A percentile compares a stretch with the other conserved stretches of the same genome.
These are phyloP conservation scores for Lycium ferocissimum DNA, from an alignment of 257 asterid genomes.

Conservation along the genomic window DNA sequence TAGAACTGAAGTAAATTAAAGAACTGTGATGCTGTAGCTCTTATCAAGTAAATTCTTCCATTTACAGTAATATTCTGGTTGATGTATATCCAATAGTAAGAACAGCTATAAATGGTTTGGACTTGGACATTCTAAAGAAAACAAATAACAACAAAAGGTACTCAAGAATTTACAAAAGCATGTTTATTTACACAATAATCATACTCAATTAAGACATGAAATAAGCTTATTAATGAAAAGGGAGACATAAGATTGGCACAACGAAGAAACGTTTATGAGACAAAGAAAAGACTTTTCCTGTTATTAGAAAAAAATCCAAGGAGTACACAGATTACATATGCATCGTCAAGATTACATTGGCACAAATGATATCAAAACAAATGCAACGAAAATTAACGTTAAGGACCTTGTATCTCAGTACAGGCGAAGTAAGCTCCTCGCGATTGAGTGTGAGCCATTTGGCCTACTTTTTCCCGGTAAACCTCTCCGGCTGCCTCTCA, in stretches of 20 bases:
- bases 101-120: not conserved
- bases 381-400: conserved; percentile 42
- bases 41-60: conserved; percentile 20
- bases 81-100: not conserved
- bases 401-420: conserved; percentile 59
- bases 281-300: conserved; percentile 36
- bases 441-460: conserved; percentile 65
- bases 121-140: conserved; percentile 9
- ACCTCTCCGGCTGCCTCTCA: conserved; percentile 76
- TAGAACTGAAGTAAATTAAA: not conserved
- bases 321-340: conserved; percentile 43
- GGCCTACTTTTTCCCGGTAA: conserved; percentile 64
- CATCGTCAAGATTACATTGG: conserved; percentile 38
- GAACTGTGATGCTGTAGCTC: not conserved
- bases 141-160: not conserved
- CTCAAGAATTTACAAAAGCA: not conserved
- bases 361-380: conserved; percentile 48
- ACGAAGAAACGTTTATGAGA: not conserved
- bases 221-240: not conserved
- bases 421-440: conserved; percentile 66
- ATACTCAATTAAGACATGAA: conserved; percentile 26
- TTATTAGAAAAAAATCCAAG: conserved; percentile 50
- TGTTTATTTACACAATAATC: not conserved
- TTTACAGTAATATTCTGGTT: not conserved
- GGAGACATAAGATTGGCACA: not conserved